Percentiles rank a stretch among this genome's conserved stretches.
Evolutionary conservation across 1,284 basidiomycete genomes (phyloP).

Genomic region (Anthracocystis setariae): DNA sequence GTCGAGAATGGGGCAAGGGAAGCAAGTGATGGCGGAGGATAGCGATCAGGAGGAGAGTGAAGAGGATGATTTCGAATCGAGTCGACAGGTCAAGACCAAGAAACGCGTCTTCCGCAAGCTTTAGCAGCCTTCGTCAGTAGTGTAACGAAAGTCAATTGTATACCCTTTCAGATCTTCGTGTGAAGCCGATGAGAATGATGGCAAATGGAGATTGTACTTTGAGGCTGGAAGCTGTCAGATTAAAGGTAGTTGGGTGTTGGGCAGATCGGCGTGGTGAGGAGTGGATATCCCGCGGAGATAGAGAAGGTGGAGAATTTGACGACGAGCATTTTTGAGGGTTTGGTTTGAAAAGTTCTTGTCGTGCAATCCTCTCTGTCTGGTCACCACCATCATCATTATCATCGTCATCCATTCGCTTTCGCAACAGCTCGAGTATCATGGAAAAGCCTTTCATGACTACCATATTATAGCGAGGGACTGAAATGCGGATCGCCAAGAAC

Average conservation of each 20-base stretch:
- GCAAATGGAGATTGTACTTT: too few relatives aligned
- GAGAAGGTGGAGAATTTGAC: slow-evolving; percentile 7
- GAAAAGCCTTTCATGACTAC: background rate
- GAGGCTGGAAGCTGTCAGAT: too few relatives aligned
- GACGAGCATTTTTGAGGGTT: background rate
- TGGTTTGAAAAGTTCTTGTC: background rate
- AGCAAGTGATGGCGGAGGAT: slow-evolving; percentile 1
- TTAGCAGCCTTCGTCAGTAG: background rate
- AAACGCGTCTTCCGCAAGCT: slow-evolving; percentile 19
- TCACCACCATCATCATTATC: slow-evolving; percentile 12
- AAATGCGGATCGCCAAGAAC: too few relatives aligned
- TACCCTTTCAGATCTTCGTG: background rate
- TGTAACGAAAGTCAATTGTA: background rate
- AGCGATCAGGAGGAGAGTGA: slow-evolving; percentile 26
- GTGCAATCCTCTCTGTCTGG: background rate
- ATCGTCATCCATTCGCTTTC: background rate
- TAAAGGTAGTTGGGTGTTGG: too few relatives aligned
- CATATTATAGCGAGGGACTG: background rate
- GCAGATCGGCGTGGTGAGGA: background rate
- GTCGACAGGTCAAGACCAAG: slow-evolving; percentile 28
- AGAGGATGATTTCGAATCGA: slow-evolving; percentile 43
- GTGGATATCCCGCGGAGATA: slow-evolving; percentile 3
- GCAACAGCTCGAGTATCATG: too few relatives aligned
- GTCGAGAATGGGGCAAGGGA: background rate
- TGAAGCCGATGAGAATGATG: too few relatives aligned